Percentiles rank a stretch among this genome's conserved stretches.
Conservation (phyloP, 78 protist genomes). For the Acrasis kona region DNA sequence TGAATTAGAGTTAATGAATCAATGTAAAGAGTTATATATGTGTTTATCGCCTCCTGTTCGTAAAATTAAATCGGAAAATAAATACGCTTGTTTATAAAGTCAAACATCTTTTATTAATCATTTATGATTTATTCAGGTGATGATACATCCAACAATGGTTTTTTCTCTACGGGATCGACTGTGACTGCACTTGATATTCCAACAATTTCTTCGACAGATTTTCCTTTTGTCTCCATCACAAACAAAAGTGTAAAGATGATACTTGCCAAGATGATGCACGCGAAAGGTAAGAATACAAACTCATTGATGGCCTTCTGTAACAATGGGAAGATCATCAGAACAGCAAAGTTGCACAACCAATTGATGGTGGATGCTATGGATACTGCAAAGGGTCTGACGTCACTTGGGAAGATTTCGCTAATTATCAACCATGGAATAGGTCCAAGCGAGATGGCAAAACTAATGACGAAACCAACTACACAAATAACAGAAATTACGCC, state of each 20-base stretch:
- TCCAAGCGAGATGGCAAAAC: slow-evolving; percentile 11
- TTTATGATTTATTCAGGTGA: too few species aligned
- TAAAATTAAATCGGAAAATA: too few species aligned
- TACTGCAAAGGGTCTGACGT: background rate
- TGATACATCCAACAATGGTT: too few species aligned
- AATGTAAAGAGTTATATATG: too few species aligned
- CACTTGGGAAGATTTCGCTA: slow-evolving; percentile 9
- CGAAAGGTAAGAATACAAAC: background rate
- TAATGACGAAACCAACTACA: background rate
- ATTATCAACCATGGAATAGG: slow-evolving; percentile 30
- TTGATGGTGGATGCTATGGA: background rate
- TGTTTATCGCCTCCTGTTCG: too few species aligned
- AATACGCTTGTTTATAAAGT: too few species aligned
- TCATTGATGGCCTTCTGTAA: background rate
- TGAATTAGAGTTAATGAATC: too few species aligned
- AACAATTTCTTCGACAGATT: background rate
- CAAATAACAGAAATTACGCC: background rate
- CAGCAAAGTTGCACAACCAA: background rate
- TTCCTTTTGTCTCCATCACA: background rate
- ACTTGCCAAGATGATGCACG: background rate
- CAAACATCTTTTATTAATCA: too few species aligned
- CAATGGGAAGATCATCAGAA: background rate
- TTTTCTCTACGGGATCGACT: too few species aligned
- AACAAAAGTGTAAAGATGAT: background rate
- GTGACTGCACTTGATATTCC: too few species aligned